phyloP scores from a whole-genome alignment of 2,329 filamentous ascomycete species.

The Trichoderma arundinaceum region DNA sequence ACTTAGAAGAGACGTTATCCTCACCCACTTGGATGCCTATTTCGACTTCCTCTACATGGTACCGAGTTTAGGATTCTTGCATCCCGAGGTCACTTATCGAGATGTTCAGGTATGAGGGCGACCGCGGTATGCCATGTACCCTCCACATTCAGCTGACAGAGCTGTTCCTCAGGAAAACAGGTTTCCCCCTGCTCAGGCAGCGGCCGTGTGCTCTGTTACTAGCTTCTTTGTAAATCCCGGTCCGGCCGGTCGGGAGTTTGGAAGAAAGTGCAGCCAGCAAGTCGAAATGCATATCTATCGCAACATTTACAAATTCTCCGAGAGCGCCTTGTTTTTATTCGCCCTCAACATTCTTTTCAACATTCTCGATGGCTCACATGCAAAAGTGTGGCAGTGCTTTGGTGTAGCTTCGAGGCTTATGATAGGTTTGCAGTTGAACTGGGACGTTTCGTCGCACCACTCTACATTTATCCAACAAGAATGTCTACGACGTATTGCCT shows the following conservation, averaged over 20 bases:
- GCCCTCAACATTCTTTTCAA: conserved; percentile 47
- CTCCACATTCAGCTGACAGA: background rate
- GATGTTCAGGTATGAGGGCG: conserved; percentile 43
- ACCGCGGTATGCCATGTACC: background rate
- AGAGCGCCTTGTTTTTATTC: conserved; percentile 44
- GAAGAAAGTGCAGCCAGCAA: conserved; percentile 46
- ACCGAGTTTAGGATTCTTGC: conserved; percentile 49
- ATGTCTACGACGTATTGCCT: conserved; percentile 45
- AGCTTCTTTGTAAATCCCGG: conserved; percentile 46
- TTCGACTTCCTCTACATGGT: conserved; percentile 48
- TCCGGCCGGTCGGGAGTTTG: conserved; percentile 44
- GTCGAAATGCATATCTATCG: conserved; percentile 50
- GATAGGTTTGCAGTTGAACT: conserved; percentile 49
- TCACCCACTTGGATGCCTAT: conserved; percentile 48
- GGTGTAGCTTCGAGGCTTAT: conserved; percentile 47
- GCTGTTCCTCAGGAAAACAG: conserved; percentile 40
- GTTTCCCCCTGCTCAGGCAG: conserved; percentile 45
- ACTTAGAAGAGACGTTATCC: conserved; percentile 44
- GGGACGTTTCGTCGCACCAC: conserved; percentile 43
- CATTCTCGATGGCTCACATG: conserved; percentile 45
- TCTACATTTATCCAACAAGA: conserved; percentile 47
- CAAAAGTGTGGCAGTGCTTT: conserved; percentile 50
- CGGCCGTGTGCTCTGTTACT: conserved; percentile 48
- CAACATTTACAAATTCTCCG: conserved; percentile 47
- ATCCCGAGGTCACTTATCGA: conserved; percentile 44